Conservation (phyloP, 768 basidiomycete genomes). For the Boletus pseudopeckii region DNA sequence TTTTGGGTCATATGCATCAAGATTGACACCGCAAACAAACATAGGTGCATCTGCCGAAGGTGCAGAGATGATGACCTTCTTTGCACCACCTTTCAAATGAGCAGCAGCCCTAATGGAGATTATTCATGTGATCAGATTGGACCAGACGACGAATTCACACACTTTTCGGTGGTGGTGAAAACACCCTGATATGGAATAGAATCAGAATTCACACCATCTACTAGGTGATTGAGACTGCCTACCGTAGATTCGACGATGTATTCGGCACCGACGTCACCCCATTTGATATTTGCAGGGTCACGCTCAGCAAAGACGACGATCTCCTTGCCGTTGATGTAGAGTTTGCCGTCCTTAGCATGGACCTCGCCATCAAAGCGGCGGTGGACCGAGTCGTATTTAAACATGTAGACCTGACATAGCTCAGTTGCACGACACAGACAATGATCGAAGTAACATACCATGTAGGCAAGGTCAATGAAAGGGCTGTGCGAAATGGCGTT, state of each 20-base stretch:
- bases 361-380: constrained; percentile 87
- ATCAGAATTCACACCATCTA: constrained; percentile 1
- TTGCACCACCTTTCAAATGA: constrained; percentile 97
- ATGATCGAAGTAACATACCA: constrained; percentile 50
- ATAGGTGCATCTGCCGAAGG: constrained; percentile 97
- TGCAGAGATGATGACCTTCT: constrained; percentile 99
- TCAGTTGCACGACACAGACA: not conserved
- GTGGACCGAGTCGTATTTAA: constrained; percentile 95
- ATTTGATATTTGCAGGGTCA: constrained; percentile 82
- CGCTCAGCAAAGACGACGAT: constrained; percentile 81
- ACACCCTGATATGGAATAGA: constrained; percentile 58
- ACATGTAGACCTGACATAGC: constrained; percentile 82
- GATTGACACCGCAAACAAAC: constrained; percentile 95
- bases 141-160: constrained; percentile 27
- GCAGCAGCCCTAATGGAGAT: constrained; percentile 61
- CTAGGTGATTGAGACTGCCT: constrained; percentile 24
- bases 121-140: not conserved
- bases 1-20: constrained; percentile 85
- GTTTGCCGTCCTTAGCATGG: constrained; percentile 83
- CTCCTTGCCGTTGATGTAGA: constrained; percentile 74
- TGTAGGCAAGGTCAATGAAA: constrained; percentile 96
- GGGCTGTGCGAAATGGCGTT: constrained; percentile 51
- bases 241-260: constrained; percentile 98
- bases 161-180: constrained; percentile 94
- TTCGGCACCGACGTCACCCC: constrained; percentile 77